These are phyloP conservation scores for Tricholoma matsutake DNA, from an alignment of 768 basidiomycete genomes.

Conservation along the genomic window DNA sequence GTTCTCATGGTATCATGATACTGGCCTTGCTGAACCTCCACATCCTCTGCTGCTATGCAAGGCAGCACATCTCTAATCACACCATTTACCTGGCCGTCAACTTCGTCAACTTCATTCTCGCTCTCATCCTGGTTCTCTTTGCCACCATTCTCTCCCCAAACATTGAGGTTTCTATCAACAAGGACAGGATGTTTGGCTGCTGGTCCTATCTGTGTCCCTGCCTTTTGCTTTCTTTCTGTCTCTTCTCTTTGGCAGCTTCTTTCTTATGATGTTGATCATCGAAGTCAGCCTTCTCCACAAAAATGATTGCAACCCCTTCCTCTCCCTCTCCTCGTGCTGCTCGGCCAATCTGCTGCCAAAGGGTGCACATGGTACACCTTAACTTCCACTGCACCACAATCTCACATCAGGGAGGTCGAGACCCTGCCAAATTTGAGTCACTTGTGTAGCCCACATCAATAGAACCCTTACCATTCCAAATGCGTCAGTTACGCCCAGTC, in stretches of 20 bases:
- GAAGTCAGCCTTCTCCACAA: constrained; percentile 28
- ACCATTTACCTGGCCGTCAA: not conserved
- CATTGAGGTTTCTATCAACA: not conserved
- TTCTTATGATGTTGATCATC: constrained; percentile 17
- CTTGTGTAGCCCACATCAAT: not conserved
- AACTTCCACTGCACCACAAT: not conserved
- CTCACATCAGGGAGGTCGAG: not conserved
- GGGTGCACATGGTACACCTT: not conserved
- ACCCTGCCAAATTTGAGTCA: not conserved
- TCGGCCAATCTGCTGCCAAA: not conserved
- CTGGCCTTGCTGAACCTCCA: not conserved
- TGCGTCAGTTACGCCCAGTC: constrained; percentile 21
- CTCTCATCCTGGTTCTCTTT: not conserved
- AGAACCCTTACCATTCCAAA: constrained; percentile 30
- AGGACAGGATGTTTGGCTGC: not conserved
- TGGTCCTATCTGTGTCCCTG: not conserved
- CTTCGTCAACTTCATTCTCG: not conserved
- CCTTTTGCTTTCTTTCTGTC: not conserved
- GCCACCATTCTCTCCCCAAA: not conserved
- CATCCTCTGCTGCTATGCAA: not conserved
- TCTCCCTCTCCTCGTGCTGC: constrained; percentile 8
- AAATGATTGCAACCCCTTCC: constrained; percentile 19
- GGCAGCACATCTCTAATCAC: not conserved
- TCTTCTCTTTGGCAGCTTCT: constrained; percentile 6
- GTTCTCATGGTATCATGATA: not conserved